Evolutionary conservation across 2,329 filamentous ascomycete species (phyloP), one percentile per base, ranked within the genome.

Genomic region (Elsinoe arachidis): DNA sequence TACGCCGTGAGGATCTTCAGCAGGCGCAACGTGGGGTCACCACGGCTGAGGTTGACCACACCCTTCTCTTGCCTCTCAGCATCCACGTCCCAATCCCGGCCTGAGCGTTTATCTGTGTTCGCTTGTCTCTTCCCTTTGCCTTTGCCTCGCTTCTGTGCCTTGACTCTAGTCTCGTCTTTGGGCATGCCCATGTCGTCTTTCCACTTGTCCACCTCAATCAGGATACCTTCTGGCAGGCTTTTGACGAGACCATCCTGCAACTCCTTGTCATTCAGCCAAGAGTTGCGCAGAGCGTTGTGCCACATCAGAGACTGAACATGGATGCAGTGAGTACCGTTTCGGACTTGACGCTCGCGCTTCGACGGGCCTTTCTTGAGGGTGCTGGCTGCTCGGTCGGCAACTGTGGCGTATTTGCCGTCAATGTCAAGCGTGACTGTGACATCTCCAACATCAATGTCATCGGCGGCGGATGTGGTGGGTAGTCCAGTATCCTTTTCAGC

Each of bases 221-320:
- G 85, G 3, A 92, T 75, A 5, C 80, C 80, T 0, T 81, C 76
- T 0, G 87, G 80, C 5, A 96, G 65, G 58, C 89, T 85, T n/a
- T 84, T 82, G 3, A 93, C 77, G 67, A 96, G 77, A 14, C 84
- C 86, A 10, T 84, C 82, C 61, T 93, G 88, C 0, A 95, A 78
- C 61, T 87, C 81, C 2, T 79, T 70, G 64, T 97, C 88, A 63
- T 88, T 88, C 17, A 90, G 73, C 86, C 92, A 97, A 0, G 82
- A 78, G 68, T 97, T 96, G 41, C 88, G 83, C 12, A 93, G 72
- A 0, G 88, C 82, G 67, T 97, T 97, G 69, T 97, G 91, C 79
- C 87, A 96, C 59, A 99, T 79, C 14, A 99, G 75, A 55, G 84
- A 82, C 68, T 95, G 85, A 1, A 97, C 90, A 70, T 99, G 93